Conservation (phyloP, 768 basidiomycete species). For the Tephrocybe sp. region DNA sequence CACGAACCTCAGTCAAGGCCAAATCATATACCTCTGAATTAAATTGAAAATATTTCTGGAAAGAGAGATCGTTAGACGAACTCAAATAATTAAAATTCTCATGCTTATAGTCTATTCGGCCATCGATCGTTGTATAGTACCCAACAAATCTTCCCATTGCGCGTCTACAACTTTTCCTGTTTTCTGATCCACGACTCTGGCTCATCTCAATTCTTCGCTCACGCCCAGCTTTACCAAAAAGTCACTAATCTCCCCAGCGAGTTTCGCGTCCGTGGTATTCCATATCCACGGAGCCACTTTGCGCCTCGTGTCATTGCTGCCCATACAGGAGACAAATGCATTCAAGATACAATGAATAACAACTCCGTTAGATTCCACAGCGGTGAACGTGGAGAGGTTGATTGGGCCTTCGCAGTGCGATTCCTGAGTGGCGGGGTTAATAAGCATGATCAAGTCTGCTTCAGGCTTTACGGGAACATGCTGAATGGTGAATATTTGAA, state of each 20-base stretch:
- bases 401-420: constrained; percentile 14
- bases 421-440: constrained; percentile 9
- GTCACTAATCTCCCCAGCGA: constrained; percentile 3
- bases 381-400: constrained; percentile 1
- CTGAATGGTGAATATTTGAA: constrained; percentile 14
- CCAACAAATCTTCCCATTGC: constrained; percentile 11
- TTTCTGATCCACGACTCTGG: constrained; percentile 3
- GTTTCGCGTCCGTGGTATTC: constrained; percentile 5
- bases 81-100: no score
- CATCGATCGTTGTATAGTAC: constrained; percentile 11
- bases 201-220: background rate
- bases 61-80: no score
- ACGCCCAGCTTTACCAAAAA: constrained; percentile 2
- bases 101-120: no score
- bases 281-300: constrained; percentile 12
- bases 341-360: constrained; percentile 3
- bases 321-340: constrained; percentile 8
- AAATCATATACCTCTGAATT: no score
- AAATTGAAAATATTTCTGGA: no score
- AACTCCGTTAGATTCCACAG: background rate
- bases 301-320: background rate
- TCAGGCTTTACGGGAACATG: constrained; percentile 10
- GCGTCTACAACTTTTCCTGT: constrained; percentile 7
- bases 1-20: no score
- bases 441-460: constrained; percentile 14